These are phyloP conservation scores for Lentinula guzmanii DNA, from an alignment of 768 basidiomycete genomes.

Conservation along the genomic window DNA sequence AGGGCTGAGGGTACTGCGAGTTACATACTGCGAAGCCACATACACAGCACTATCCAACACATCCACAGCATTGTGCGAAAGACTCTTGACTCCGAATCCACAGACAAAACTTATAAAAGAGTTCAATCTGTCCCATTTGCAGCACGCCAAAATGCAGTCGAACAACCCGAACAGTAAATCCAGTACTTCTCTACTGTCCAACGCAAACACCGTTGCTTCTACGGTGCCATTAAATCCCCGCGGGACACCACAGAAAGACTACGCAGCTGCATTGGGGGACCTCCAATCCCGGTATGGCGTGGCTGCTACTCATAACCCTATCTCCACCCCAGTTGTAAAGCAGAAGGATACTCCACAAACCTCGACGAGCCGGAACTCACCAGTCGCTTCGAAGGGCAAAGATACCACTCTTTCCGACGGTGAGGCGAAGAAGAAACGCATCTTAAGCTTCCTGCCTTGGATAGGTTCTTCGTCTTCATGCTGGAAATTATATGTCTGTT, in stretches of 20 bases:
- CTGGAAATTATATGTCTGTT: not conserved
- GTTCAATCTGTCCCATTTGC: not conserved
- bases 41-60: too few relatives aligned
- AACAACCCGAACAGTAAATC: not conserved
- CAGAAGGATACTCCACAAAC: not conserved
- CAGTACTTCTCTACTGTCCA: not conserved
- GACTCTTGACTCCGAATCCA: not conserved
- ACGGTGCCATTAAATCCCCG: not conserved
- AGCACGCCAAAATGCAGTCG: not conserved
- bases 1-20: not conserved
- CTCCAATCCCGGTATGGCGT: slow-evolving; percentile 2
- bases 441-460: not conserved
- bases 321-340: not conserved
- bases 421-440: not conserved
- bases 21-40: not conserved
- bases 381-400: too few relatives aligned
- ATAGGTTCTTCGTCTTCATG: not conserved
- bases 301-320: not conserved
- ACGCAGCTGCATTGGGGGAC: slow-evolving; percentile 26
- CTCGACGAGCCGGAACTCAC: not conserved
- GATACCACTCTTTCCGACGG: not conserved
- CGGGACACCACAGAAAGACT: slow-evolving; percentile 11
- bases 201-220: not conserved
- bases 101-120: not conserved
- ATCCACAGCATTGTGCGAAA: not conserved